phyloP scores from a whole-genome alignment of 139 green algal species.

The Tetradesmus lagerheimii region DNA sequence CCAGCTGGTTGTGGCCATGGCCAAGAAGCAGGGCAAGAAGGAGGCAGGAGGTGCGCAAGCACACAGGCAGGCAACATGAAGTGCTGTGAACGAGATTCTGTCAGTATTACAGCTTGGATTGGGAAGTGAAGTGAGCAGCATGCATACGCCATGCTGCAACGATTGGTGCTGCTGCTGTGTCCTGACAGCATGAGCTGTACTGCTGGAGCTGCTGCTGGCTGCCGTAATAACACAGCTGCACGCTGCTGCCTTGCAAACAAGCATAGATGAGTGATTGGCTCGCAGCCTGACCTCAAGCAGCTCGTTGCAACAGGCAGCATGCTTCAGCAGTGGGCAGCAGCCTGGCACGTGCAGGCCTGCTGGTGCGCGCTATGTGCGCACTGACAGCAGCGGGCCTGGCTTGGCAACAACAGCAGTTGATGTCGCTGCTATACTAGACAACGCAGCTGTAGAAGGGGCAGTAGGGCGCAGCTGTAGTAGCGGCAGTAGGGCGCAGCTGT shows the following conservation, averaged over 20 bases:
- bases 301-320: not conserved
- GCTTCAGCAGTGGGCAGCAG: not conserved
- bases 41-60: constrained; percentile 22
- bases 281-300: too few species aligned
- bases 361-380: too few species aligned
- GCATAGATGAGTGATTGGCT: not conserved
- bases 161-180: not conserved
- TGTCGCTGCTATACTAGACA: not conserved
- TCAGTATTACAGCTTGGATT: too few species aligned
- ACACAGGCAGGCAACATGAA: not conserved
- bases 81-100: too few species aligned
- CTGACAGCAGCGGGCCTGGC: not conserved
- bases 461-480: too few species aligned
- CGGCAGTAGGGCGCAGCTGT: too few species aligned
- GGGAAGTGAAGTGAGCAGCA: not conserved
- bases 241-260: not conserved
- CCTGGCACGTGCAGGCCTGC: not conserved
- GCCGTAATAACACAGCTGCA: not conserved
- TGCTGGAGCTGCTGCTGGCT: not conserved
- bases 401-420: not conserved
- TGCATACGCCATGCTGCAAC: not conserved
- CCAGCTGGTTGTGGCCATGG: constrained; percentile 36
- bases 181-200: not conserved
- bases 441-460: not conserved
- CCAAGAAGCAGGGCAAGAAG: constrained; percentile 39